Percentiles rank a stretch among this genome's conserved stretches.
Conservation (phyloP, 768 basidiomycete species). For the Omphalotus guepiniiformis region DNA sequence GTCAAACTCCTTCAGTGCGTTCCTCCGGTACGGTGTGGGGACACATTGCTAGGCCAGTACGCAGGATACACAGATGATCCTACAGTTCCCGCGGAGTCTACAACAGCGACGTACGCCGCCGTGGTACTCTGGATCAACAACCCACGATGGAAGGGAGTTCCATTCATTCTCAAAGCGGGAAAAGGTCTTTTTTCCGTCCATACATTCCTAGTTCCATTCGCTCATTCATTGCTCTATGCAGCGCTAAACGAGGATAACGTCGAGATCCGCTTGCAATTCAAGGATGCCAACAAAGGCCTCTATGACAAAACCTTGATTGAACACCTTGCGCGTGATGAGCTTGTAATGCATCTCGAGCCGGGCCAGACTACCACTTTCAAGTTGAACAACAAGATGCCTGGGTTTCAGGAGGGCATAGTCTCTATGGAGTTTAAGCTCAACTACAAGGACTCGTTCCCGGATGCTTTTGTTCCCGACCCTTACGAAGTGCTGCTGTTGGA, state of each 20-base stretch:
- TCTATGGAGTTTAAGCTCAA: constrained; percentile 98
- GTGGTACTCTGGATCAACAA: constrained; percentile 89
- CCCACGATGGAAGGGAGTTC: constrained; percentile 97
- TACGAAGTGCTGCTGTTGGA: constrained; percentile 95
- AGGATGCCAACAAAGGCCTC: constrained; percentile 93
- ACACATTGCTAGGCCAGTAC: constrained; percentile 94
- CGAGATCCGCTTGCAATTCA: constrained; percentile 96
- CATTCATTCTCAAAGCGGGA: constrained; percentile 96
- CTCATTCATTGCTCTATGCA: no score
- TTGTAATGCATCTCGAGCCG: constrained; percentile 96
- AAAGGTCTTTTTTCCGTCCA: constrained; percentile 82
- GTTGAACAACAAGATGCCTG: constrained; percentile 92
- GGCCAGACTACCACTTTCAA: constrained; percentile 96
- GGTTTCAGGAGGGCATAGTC: constrained; percentile 84
- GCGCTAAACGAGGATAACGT: constrained; percentile 98
- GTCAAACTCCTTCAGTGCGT: constrained; percentile 95
- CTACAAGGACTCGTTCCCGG: constrained; percentile 91
- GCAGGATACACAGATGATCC: constrained; percentile 95
- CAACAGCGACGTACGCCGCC: constrained; percentile 93
- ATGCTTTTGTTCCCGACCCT: constrained; percentile 90
- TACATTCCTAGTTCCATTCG: no score
- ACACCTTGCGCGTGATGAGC: constrained; percentile 92
- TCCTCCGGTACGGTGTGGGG: constrained; percentile 67
- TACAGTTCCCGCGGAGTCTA: constrained; percentile 87
- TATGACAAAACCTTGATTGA: no score